These are phyloP conservation scores for Camellia granthamiana DNA, from an alignment of 148 eudicot species.

Conservation along the genomic window DNA sequence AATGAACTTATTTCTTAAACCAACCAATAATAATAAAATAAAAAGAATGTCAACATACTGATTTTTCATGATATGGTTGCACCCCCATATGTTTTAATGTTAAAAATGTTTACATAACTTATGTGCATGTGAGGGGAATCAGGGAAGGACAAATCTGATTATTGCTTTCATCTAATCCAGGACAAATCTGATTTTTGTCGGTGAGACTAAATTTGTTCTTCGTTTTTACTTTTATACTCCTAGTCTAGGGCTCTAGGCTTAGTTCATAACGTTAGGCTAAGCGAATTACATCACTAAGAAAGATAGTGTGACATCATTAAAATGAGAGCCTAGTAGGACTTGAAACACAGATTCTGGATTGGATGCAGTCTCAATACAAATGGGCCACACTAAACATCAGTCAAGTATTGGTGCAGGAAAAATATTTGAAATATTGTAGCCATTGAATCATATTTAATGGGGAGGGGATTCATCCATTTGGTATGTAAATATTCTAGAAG, in stretches of 20 bases:
- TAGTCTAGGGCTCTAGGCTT: no score
- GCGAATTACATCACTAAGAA: no score
- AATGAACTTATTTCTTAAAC: not conserved
- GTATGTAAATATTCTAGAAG: not conserved
- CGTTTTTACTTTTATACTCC: no score
- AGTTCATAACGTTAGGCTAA: no score
- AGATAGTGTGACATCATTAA: not conserved
- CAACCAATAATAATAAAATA: not conserved
- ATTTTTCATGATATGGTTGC: not conserved
- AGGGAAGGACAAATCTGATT: slow-evolving; percentile 10
- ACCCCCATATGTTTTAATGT: not conserved
- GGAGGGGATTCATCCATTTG: not conserved
- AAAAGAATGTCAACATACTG: not conserved
- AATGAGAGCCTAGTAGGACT: not conserved
- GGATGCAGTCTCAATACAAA: not conserved
- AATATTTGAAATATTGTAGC: not conserved
- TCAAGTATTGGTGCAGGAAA: not conserved
- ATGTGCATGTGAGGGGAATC: not conserved
- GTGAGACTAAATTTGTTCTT: no score
- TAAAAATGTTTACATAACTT: not conserved
- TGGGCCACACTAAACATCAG: not conserved
- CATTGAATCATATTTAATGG: not conserved
- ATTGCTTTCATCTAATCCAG: not conserved
- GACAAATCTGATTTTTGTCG: no score
- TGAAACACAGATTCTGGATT: not conserved